phyloP scores from a whole-genome alignment of 495 filamentous ascomycete genomes.

The Annulohypoxylon nitens region DNA sequence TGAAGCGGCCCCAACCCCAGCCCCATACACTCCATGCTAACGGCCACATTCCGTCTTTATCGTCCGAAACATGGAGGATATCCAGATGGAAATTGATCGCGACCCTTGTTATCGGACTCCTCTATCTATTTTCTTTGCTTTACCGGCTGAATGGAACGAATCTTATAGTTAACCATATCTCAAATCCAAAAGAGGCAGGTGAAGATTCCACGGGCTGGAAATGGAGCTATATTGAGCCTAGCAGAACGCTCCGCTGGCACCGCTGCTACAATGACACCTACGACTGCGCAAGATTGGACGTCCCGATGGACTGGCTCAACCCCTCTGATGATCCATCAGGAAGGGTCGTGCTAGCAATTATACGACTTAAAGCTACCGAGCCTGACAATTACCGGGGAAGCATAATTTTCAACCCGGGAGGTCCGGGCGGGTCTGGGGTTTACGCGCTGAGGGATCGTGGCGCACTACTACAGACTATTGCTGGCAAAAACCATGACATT shows the following conservation, averaged over 20 bases:
- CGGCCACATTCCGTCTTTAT: not conserved
- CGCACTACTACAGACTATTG: conserved; percentile 57
- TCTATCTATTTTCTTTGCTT: conserved; percentile 24
- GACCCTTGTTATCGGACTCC: not conserved
- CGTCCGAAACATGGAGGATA: not conserved
- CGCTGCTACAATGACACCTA: conserved; percentile 51
- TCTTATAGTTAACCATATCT: not conserved
- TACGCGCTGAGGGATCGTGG: conserved; percentile 55
- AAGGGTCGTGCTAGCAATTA: conserved; percentile 59
- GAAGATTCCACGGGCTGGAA: conserved; percentile 23
- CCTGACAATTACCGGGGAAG: conserved; percentile 58
- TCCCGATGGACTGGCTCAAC: conserved; percentile 64
- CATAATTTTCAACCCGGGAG: conserved; percentile 67
- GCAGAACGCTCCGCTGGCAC: conserved; percentile 52
- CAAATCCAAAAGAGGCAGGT: not conserved
- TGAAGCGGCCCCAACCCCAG: conserved; percentile 16
- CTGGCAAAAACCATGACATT: conserved; percentile 63
- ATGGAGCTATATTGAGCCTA: conserved; percentile 55
- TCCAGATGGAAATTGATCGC: conserved; percentile 22
- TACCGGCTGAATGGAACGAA: conserved; percentile 9
- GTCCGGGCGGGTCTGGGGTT: conserved; percentile 65
- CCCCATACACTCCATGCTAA: conserved; percentile 1
- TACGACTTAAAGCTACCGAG: conserved; percentile 60
- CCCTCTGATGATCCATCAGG: conserved; percentile 49
- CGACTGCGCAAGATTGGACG: conserved; percentile 59